Evolutionary conservation across 768 basidiomycete species (phyloP), one percentile per base, ranked within the genome.

Genomic region (Mycena vulgaris): DNA sequence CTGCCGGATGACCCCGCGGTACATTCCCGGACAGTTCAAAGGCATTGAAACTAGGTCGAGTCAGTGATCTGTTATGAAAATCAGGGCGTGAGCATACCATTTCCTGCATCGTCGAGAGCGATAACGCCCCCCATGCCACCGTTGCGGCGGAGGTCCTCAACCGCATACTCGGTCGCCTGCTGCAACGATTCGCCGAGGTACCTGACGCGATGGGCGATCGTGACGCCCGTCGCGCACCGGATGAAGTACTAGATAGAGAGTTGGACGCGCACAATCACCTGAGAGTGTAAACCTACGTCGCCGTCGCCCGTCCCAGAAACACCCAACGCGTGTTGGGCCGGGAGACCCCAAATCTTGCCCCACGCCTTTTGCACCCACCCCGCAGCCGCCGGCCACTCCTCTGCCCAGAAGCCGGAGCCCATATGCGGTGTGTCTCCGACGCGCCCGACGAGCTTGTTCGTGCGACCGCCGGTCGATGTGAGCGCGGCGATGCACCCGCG

Each of bases 271-370:
- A 48, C 42, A 63, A 48, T 30, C 51, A 60, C 40, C 56, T 11
- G 51, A 42, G 23, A 51, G 19, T 47, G 52, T 40, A 52, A 40
- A 80, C 89, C 68, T 76, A 94, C 93, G 80, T 95, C 94, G 70
- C 94, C 94, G 73, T 95, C 90, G 9, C 95, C 95, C 16, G 95
- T 95, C 0, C 94, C 93, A 33, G 92, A 93, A n/a, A 95, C 81
- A 5, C 94, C 93, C 27, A 95, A 82, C 10, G 89, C 92, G 28
- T 75, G 77, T 13, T 76, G 72, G 19, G 73, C 69, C 28, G 75
- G 69, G 48, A 81, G 82, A 3, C 85, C 79, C 25, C 68, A 77
- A 25, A 87, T 48, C 25, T 80, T 82, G 42, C 81, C 79, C 86
- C 84, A 89, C n/a, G 79, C 68, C 73, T 83, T 72, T 77, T 70